Evolutionary conservation across 768 basidiomycete genomes (phyloP), one percentile per base, ranked within the genome.

Genomic region (Rhodotorula babjevae): DNA sequence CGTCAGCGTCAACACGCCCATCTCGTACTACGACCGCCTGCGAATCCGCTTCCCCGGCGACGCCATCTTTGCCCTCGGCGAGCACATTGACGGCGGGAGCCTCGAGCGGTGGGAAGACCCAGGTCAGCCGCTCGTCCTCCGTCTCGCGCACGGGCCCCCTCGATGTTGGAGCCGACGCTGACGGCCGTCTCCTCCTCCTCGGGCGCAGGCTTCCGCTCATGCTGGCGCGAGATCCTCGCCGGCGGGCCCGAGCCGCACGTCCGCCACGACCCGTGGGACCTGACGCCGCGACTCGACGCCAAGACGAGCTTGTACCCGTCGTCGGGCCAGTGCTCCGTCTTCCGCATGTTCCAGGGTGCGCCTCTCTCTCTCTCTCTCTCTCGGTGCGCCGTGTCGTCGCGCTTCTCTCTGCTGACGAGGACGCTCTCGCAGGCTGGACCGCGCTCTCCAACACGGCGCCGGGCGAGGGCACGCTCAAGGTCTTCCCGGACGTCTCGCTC

Each of bases 21-120:
- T 91, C n/a, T 86, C 87, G 1, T 92, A 92, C 80, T 89, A 87
- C 69, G 90, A 92, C 80, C 84, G 90, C 12, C 81, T 91, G 19
- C 84, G 90, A 4, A 89, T 91, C 60, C 85, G 91, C 11, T 84
- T 84, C 42, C 89, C 90, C 0, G 91, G 90, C 0, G 90, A 90
- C 71, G 80, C 83, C 21, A 84, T 84, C 61, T 91, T 91, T 77
- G 84, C 86, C 21, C 63, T 77, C 18, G 68, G 67, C 27, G 46
- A 61, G 0, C 81, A 82, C 65, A 85, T 69, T 82, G 89, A 82
- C 86, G 90, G 61, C 19, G 90, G 90, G 15, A 81, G 86, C 0
- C 86, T 91, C 40, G 91, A 93, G 79, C 84, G 91, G 21, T 89
- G 87, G 88, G 87, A 89, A 90, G 79, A 79, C 83, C 46, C 44